Conservation (phyloP, 1,284 basidiomycete species). For the Inonotus hispidus region DNA sequence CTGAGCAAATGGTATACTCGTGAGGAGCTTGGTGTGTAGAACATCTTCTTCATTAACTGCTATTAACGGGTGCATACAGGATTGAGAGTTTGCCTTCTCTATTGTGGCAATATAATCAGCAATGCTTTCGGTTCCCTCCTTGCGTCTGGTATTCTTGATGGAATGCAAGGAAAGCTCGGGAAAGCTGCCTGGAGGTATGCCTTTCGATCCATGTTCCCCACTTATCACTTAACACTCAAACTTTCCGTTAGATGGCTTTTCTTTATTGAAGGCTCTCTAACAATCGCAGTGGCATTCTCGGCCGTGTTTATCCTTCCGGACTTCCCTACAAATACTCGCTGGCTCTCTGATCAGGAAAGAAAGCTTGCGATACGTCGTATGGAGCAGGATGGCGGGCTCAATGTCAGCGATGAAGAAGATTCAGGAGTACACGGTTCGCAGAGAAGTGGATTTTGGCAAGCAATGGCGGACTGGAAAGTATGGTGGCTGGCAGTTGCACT, state of each 20-base stretch:
- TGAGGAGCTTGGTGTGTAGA: constrained; percentile 12
- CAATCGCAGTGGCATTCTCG: constrained; percentile 14
- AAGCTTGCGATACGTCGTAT: constrained; percentile 38
- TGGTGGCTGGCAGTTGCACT: constrained; percentile 27
- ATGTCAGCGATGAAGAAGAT: constrained; percentile 25
- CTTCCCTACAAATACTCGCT: constrained; percentile 27
- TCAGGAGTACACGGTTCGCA: not conserved
- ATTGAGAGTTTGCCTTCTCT: constrained; percentile 34
- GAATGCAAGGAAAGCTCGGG: constrained; percentile 45
- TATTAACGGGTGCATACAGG: constrained; percentile 8
- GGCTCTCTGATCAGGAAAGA: constrained; percentile 29
- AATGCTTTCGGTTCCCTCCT: constrained; percentile 46
- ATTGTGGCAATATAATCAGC: constrained; percentile 42
- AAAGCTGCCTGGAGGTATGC: constrained; percentile 35
- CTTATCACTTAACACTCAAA: constrained; percentile 17
- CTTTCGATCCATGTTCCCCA: not conserved
- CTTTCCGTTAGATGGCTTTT: constrained; percentile 22
- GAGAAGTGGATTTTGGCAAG: constrained; percentile 29
- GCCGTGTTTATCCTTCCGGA: constrained; percentile 37
- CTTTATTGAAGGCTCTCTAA: constrained; percentile 11
- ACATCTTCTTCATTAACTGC: not conserved
- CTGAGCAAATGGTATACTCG: constrained; percentile 25
- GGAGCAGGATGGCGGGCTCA: constrained; percentile 38
- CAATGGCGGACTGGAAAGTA: constrained; percentile 37
- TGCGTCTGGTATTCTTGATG: constrained; percentile 41